phyloP scores from a whole-genome alignment of 208 protist genomes.

The Angomonas desouzai region DNA sequence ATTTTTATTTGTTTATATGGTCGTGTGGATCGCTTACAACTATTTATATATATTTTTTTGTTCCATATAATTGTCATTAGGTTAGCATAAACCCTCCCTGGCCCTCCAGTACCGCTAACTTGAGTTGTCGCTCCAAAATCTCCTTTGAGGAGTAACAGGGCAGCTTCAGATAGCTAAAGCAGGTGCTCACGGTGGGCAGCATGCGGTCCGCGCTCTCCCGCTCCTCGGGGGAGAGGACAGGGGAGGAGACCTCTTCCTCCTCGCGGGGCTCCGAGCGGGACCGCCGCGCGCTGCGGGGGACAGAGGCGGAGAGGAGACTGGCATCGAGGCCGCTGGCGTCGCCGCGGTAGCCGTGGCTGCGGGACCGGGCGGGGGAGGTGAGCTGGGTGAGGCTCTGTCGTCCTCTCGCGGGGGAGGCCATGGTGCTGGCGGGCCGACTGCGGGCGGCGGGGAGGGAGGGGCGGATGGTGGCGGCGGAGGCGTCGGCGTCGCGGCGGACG shows the following conservation, averaged over 20 bases:
- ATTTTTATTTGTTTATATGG: neutral
- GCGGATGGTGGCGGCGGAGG: neutral
- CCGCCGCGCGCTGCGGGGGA: constrained; percentile 1
- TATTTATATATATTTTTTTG: too few species aligned
- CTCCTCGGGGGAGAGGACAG: neutral
- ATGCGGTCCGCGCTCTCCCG: constrained; percentile 8
- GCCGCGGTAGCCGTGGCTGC: constrained; percentile 8
- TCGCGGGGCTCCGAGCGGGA: constrained; percentile 6
- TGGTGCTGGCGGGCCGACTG: neutral
- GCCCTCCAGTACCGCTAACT: constrained; percentile 64
- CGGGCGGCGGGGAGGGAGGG: neutral
- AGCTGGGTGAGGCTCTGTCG: neutral
- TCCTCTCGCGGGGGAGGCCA: neutral
- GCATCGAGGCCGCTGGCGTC: neutral
- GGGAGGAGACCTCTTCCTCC: neutral
- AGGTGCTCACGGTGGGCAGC: constrained; percentile 96
- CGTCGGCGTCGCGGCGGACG: constrained; percentile 51
- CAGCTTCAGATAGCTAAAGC: constrained; percentile 94
- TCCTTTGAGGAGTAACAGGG: constrained; percentile 88
- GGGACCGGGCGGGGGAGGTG: neutral
- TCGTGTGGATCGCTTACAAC: neutral
- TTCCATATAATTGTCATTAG: constrained; percentile 18
- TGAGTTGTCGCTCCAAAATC: constrained; percentile 59
- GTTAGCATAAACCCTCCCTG: constrained; percentile 69
- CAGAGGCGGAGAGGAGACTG: constrained; percentile 4